phyloP scores from a whole-genome alignment of 805 yeast species.

The Spathaspora girioi region DNA sequence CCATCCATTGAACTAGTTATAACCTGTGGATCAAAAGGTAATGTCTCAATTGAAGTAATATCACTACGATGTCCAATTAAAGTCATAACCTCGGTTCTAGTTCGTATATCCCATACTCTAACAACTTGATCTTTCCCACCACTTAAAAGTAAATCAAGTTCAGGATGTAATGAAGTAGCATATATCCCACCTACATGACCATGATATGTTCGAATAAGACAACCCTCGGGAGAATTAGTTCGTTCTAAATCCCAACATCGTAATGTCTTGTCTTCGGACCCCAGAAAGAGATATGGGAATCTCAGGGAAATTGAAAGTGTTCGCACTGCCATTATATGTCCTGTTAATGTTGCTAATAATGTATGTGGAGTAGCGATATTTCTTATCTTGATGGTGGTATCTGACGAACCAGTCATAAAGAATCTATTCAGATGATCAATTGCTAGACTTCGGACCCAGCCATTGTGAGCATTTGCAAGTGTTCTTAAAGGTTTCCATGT shows the following conservation, averaged over 20 bases:
- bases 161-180: constrained; percentile 82
- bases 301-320: constrained; percentile 67
- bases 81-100: constrained; percentile 69
- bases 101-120: constrained; percentile 90
- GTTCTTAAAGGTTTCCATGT: constrained; percentile 69
- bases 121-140: constrained; percentile 89
- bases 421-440: constrained; percentile 86
- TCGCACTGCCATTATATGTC: constrained; percentile 88
- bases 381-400: constrained; percentile 89
- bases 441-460: constrained; percentile 84
- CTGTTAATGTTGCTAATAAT: constrained; percentile 74
- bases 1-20: constrained; percentile 80
- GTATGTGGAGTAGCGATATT: constrained; percentile 64
- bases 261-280: constrained; percentile 89
- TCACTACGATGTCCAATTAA: constrained; percentile 79
- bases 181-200: constrained; percentile 93
- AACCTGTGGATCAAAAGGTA: constrained; percentile 79
- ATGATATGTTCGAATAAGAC: constrained; percentile 75
- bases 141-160: constrained; percentile 74
- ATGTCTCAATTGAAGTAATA: constrained; percentile 64
- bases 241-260: constrained; percentile 96
- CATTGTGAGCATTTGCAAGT: constrained; percentile 78
- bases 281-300: constrained; percentile 86
- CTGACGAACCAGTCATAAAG: constrained; percentile 91
- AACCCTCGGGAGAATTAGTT: constrained; percentile 53